phyloP scores from a whole-genome alignment of 768 basidiomycete species.

The Suillus brevipes region DNA sequence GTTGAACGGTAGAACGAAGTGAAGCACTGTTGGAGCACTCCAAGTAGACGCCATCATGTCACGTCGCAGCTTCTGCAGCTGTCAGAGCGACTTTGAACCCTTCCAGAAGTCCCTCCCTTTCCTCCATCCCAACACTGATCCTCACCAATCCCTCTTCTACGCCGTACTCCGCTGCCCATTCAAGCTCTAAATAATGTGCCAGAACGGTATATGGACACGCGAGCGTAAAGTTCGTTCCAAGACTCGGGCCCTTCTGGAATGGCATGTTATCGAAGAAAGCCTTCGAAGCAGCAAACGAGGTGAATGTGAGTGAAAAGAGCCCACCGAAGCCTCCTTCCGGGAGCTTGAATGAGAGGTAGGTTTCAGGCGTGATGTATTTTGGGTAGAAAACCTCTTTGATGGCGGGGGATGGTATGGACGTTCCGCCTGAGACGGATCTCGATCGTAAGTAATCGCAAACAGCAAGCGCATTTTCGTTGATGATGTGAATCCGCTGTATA shows the following conservation, averaged over 20 bases:
- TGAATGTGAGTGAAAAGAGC: constrained; percentile 86
- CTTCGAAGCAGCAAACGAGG: constrained; percentile 58
- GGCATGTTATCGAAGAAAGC: constrained; percentile 85
- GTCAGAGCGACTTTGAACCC: constrained; percentile 65
- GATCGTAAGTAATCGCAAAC: constrained; percentile 77
- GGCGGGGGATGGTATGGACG: constrained; percentile 34
- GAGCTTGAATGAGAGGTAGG: constrained; percentile 73
- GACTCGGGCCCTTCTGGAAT: constrained; percentile 86
- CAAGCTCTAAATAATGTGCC: constrained; percentile 86
- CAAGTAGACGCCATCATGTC: not conserved
- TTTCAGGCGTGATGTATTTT: constrained; percentile 68
- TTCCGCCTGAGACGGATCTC: constrained; percentile 48
- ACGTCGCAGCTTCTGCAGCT: constrained; percentile 59
- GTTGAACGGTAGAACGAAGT: constrained; percentile 7
- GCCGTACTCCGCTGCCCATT: constrained; percentile 87
- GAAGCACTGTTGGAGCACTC: constrained; percentile 4
- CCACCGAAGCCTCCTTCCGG: constrained; percentile 71
- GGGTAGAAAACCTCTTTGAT: constrained; percentile 91
- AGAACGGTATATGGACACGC: constrained; percentile 93
- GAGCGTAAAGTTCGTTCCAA: constrained; percentile 95
- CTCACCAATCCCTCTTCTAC: constrained; percentile 84
- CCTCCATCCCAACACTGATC: constrained; percentile 91
- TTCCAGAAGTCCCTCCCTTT: constrained; percentile 51
- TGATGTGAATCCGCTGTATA: constrained; percentile 64
- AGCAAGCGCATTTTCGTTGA: constrained; percentile 81